Evolutionary conservation across 208 protist species (phyloP).

Genomic region (Plasmodiophora brassicae): DNA sequence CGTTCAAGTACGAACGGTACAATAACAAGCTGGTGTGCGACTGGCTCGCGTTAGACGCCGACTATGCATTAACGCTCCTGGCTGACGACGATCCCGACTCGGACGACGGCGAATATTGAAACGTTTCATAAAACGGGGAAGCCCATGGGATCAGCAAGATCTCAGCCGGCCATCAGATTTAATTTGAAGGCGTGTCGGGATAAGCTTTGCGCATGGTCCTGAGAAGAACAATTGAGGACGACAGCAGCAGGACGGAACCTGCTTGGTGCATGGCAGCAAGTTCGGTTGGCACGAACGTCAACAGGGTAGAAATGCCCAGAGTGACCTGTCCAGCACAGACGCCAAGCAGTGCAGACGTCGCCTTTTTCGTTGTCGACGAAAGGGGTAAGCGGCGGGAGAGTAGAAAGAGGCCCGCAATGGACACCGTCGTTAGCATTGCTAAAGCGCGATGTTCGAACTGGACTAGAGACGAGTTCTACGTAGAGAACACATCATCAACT

Average conservation of each 20-base stretch:
- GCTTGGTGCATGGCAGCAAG: constrained; percentile 38
- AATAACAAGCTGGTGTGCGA: not conserved
- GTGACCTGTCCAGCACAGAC: not conserved
- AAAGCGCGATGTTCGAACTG: constrained; percentile 13
- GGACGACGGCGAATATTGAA: too few relatives aligned
- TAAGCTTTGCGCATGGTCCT: not conserved
- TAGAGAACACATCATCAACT: not conserved
- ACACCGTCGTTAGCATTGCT: not conserved
- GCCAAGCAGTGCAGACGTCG: not conserved
- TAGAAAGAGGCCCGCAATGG: not conserved
- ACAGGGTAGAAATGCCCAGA: constrained; percentile 39
- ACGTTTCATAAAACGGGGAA: too few relatives aligned
- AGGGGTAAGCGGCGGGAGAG: not conserved
- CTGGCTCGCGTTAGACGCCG: too few relatives aligned
- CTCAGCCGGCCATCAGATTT: too few relatives aligned
- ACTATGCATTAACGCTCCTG: too few relatives aligned
- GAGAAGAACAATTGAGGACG: not conserved
- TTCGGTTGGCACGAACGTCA: constrained; percentile 30
- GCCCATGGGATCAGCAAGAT: too few relatives aligned
- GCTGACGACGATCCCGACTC: too few relatives aligned
- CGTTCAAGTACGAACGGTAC: not conserved
- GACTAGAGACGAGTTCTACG: constrained; percentile 12
- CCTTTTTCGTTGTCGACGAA: not conserved
- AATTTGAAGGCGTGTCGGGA: too few relatives aligned
- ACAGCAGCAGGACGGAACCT: constrained; percentile 37